Evolutionary conservation across 768 basidiomycete genomes (phyloP).

Genomic region (Pleurotus ostreatus): DNA sequence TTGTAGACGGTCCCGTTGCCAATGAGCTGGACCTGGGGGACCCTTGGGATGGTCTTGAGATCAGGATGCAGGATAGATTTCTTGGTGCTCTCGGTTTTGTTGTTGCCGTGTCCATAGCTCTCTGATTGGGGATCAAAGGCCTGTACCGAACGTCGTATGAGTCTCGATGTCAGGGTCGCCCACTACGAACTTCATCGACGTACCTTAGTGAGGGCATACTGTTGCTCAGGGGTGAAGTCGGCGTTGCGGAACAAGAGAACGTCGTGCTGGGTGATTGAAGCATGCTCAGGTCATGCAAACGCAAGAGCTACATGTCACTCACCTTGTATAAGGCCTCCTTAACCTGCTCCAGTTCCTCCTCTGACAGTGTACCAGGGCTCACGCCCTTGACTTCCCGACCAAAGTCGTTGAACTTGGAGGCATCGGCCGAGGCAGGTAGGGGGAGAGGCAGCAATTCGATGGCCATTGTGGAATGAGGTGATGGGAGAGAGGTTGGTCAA

Average conservation of each 20-base stretch:
- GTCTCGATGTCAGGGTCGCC: not conserved
- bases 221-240: constrained; percentile 72
- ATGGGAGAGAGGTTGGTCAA: not conserved
- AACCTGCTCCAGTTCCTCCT: constrained; percentile 63
- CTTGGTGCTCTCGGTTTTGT: constrained; percentile 70
- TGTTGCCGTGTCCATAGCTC: constrained; percentile 85
- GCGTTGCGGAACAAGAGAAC: constrained; percentile 72
- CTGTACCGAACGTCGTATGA: constrained; percentile 30
- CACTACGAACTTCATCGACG: constrained; percentile 12
- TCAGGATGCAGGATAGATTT: constrained; percentile 87
- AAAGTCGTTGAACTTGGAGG: constrained; percentile 63
- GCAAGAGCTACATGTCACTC: constrained; percentile 10
- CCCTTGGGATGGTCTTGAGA: constrained; percentile 85
- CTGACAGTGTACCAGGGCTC: constrained; percentile 57
- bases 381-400: constrained; percentile 76
- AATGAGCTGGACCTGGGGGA: constrained; percentile 89
- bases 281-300: not conserved
- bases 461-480: constrained; percentile 41
- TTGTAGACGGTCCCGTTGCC: constrained; percentile 80
- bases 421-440: constrained; percentile 68
- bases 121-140: constrained; percentile 65
- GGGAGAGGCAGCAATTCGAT: constrained; percentile 66
- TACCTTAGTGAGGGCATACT: constrained; percentile 83
- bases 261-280: constrained; percentile 44
- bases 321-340: constrained; percentile 77